Evolutionary conservation across 1,284 basidiomycete species (phyloP).

Genomic region (Rhizoctonia solani): DNA sequence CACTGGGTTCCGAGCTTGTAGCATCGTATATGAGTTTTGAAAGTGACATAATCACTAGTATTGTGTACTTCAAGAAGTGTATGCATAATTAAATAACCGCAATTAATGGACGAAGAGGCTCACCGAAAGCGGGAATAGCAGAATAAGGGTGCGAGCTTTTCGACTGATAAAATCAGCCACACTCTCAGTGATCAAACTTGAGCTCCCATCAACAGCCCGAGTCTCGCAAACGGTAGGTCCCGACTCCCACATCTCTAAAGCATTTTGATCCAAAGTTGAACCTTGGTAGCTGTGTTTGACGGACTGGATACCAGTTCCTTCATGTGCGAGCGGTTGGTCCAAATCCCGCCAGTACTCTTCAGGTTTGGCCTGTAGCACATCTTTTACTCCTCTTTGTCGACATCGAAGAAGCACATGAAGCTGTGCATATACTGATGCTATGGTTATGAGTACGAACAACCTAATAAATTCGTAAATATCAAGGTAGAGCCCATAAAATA

Average conservation of each 20-base stretch:
- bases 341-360: not conserved
- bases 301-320: no score
- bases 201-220: not conserved
- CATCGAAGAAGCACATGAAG: conserved; percentile 12
- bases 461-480: no score
- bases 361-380: not conserved
- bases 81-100: not conserved
- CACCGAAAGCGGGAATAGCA: conserved; percentile 29
- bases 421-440: conserved; percentile 1
- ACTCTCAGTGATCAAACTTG: not conserved
- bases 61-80: conserved; percentile 1
- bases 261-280: not conserved
- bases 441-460: not conserved
- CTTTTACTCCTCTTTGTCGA: not conserved
- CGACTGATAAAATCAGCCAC: conserved; percentile 23
- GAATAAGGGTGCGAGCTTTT: conserved; percentile 19
- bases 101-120: not conserved
- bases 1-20: not conserved
- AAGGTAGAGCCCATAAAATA: no score
- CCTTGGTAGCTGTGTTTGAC: not conserved
- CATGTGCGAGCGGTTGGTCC: no score
- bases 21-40: conserved; percentile 5
- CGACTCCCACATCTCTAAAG: not conserved
- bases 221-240: not conserved
- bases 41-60: conserved; percentile 3